Evolutionary conservation across 257 asterid genomes (phyloP).

Genomic region (Apocynum venetum): DNA sequence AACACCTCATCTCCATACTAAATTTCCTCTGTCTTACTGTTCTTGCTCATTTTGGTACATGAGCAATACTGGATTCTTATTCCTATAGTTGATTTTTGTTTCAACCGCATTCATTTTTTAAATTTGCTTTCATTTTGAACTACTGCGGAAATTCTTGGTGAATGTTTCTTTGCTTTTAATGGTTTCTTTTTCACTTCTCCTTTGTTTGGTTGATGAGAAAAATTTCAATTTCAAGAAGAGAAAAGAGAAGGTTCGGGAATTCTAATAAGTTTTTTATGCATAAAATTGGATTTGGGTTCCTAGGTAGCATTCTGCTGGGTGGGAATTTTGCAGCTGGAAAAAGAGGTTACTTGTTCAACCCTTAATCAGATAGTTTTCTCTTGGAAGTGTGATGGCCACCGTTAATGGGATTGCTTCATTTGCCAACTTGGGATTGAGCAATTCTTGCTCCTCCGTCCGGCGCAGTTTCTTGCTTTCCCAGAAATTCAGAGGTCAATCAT

Average conservation of each 20-base stretch:
- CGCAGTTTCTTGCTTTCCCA: background rate
- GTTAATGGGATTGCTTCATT: slow-evolving; percentile 21
- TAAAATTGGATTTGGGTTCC: background rate
- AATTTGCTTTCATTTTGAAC: background rate
- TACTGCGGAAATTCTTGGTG: background rate
- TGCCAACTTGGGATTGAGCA: slow-evolving; percentile 7
- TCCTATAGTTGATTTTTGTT: background rate
- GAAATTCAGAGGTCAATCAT: slow-evolving; percentile 6
- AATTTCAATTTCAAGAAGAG: background rate
- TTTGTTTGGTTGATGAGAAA: slow-evolving; percentile 10
- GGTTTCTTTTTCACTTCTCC: background rate
- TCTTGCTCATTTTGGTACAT: background rate
- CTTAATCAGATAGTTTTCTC: background rate
- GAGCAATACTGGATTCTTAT: background rate
- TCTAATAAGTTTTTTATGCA: background rate
- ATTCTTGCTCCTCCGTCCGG: slow-evolving; percentile 7
- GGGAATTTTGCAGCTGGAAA: background rate
- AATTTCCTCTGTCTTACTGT: background rate
- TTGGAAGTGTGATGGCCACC: slow-evolving; percentile 12
- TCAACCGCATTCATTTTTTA: background rate
- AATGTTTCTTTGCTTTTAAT: background rate
- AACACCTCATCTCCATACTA: slow-evolving; percentile 7
- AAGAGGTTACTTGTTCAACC: background rate
- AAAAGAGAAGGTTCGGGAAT: background rate
- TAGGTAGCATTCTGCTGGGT: background rate